phyloP scores from a whole-genome alignment of 805 yeast species.

The Maudiozyma bulderi region DNA sequence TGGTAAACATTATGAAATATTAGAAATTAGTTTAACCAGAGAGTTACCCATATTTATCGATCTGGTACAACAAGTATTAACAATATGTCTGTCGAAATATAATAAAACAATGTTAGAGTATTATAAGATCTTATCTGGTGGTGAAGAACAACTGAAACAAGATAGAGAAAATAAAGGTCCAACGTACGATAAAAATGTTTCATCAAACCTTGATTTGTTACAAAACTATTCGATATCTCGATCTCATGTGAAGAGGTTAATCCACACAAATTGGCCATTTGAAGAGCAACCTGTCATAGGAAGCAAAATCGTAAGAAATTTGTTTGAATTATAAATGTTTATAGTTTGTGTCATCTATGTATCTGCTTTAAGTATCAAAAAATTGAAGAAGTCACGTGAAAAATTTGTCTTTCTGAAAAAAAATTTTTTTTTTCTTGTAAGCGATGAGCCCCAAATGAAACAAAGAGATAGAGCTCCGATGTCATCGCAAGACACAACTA shows the following conservation, averaged over 20 bases:
- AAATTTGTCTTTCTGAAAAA: neutral
- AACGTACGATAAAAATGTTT: constrained; percentile 15
- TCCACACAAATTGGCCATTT: constrained; percentile 23
- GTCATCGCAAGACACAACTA: constrained; percentile 19
- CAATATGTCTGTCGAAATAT: constrained; percentile 17
- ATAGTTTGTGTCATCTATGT: neutral
- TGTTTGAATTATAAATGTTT: constrained; percentile 19
- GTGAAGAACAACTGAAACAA: constrained; percentile 16
- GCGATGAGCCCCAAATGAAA: constrained; percentile 3
- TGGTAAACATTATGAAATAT: constrained; percentile 20
- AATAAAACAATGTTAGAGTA: constrained; percentile 19
- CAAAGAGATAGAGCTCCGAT: neutral
- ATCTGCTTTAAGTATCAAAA: neutral
- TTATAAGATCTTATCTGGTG: constrained; percentile 28
- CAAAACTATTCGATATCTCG: constrained; percentile 27
- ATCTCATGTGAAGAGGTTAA: constrained; percentile 22
- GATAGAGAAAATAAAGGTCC: constrained; percentile 16
- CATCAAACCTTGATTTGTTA: constrained; percentile 30
- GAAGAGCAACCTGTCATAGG: constrained; percentile 11
- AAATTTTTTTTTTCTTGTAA: neutral
- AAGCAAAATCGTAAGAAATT: constrained; percentile 18
- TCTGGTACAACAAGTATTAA: constrained; percentile 6
- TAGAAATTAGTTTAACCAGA: constrained; percentile 21
- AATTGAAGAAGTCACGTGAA: neutral
- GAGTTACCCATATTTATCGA: constrained; percentile 26